Percentiles rank a stretch among this genome's conserved stretches.
These are phyloP conservation scores for Phytophthora citrophthora DNA, from an alignment of 352 stramenopile species.

Conservation along the genomic window DNA sequence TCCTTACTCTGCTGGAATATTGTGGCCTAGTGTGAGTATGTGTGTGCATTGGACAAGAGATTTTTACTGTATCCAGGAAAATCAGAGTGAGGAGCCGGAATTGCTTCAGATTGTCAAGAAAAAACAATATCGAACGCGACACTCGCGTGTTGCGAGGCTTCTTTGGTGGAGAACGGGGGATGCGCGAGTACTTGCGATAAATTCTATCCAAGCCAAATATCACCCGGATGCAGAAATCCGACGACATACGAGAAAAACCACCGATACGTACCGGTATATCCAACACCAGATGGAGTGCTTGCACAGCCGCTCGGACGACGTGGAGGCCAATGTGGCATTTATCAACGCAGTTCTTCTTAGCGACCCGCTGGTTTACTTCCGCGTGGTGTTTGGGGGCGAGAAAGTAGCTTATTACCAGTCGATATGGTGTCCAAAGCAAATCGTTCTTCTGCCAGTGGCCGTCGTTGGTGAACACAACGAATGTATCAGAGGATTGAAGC, in stretches of 20 bases:
- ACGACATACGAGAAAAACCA: neutral
- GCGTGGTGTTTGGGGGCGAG: conserved; percentile 13
- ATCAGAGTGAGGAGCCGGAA: conserved; percentile 4
- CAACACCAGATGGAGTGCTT: conserved; percentile 39
- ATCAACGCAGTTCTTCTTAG: conserved; percentile 52
- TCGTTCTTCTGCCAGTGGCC: conserved; percentile 29
- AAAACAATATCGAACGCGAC: neutral
- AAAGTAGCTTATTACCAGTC: conserved; percentile 35
- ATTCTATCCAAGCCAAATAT: neutral
- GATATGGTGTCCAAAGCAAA: conserved; percentile 11
- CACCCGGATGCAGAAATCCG: conserved; percentile 5
- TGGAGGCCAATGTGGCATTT: conserved; percentile 42
- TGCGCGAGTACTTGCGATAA: conserved; percentile 8
- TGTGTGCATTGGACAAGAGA: conserved; percentile 44
- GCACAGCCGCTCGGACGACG: conserved; percentile 19
- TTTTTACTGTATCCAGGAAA: conserved; percentile 39
- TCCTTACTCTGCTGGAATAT: conserved; percentile 36
- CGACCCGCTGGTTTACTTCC: conserved; percentile 42
- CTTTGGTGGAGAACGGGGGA: neutral
- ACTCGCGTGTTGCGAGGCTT: neutral
- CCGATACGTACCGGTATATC: conserved; percentile 19
- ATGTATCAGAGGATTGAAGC: conserved; percentile 19
- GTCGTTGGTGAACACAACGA: conserved; percentile 29
- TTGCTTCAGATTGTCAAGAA: neutral
- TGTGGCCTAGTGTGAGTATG: conserved; percentile 36